These are phyloP conservation scores for Rhodocollybia butyracea DNA, from an alignment of 768 basidiomycete genomes.

Conservation along the genomic window DNA sequence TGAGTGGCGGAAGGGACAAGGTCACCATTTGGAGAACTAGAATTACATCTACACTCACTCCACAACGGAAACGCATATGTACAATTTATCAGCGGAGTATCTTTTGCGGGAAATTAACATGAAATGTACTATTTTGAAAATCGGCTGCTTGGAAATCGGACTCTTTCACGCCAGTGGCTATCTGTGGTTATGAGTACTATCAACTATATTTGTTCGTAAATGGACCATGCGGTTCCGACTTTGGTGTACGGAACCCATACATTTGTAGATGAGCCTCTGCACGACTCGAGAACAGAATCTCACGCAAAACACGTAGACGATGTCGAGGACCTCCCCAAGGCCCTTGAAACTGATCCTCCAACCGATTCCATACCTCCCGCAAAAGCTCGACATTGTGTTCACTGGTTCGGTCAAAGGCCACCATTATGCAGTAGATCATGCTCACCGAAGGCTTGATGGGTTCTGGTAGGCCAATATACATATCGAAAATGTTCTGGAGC, in stretches of 20 bases:
- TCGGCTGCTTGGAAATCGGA: neutral
- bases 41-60: neutral
- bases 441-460: conserved; percentile 40
- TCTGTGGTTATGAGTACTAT: neutral
- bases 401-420: conserved; percentile 62
- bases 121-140: neutral
- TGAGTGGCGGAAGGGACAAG: conserved; percentile 60
- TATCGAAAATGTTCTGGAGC: conserved; percentile 54
- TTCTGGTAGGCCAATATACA: conserved; percentile 57
- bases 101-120: too few relatives aligned
- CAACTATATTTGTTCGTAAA: neutral
- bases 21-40: neutral
- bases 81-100: neutral
- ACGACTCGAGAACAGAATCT: conserved; percentile 27
- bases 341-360: conserved; percentile 54
- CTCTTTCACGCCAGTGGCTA: too few relatives aligned
- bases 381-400: conserved; percentile 45
- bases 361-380: conserved; percentile 50
- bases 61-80: neutral
- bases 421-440: conserved; percentile 64
- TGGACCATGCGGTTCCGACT: neutral
- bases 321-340: conserved; percentile 40
- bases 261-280: conserved; percentile 1
- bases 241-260: neutral
- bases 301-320: conserved; percentile 39